These are phyloP conservation scores for Penicillium parvum DNA, from an alignment of 495 filamentous ascomycete species.

Conservation along the genomic window DNA sequence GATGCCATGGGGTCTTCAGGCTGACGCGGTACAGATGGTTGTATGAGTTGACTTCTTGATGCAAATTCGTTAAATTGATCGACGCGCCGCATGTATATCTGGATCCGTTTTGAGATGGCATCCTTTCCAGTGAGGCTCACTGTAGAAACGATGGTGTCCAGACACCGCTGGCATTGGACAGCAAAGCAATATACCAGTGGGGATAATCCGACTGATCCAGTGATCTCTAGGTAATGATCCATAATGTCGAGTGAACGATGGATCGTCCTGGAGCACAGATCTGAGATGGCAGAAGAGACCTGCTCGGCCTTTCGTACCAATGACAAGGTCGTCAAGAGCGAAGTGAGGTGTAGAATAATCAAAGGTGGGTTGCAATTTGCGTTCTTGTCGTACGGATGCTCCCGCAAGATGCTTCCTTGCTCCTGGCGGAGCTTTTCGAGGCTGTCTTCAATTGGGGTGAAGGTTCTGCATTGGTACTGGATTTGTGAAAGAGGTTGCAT, in stretches of 20 bases:
- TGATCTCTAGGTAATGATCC: slow-evolving; percentile 14
- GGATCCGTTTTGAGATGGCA: neutral
- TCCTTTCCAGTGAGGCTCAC: neutral
- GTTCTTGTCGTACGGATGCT: slow-evolving; percentile 3
- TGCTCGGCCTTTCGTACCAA: slow-evolving; percentile 4
- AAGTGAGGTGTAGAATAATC: slow-evolving; percentile 20
- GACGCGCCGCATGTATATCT: neutral
- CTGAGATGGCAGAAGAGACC: neutral
- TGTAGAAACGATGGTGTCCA: neutral
- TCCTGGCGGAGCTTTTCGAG: slow-evolving; percentile 1
- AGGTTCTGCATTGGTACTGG: neutral
- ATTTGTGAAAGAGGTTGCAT: slow-evolving; percentile 5
- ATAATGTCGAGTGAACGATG: slow-evolving; percentile 13
- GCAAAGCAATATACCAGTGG: slow-evolving; percentile 20
- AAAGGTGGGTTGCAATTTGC: slow-evolving; percentile 11
- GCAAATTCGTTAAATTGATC: neutral
- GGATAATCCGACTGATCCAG: slow-evolving; percentile 4
- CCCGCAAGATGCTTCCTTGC: neutral
- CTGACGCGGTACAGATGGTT: neutral
- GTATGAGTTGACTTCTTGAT: neutral
- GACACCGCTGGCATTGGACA: slow-evolving; percentile 13
- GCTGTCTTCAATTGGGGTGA: neutral
- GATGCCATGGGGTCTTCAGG: neutral
- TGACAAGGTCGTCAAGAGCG: slow-evolving; percentile 13
- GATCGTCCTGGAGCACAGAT: slow-evolving; percentile 3